phyloP scores from a whole-genome alignment of 768 basidiomycete genomes.

The Rhizopogon vesiculosus region DNA sequence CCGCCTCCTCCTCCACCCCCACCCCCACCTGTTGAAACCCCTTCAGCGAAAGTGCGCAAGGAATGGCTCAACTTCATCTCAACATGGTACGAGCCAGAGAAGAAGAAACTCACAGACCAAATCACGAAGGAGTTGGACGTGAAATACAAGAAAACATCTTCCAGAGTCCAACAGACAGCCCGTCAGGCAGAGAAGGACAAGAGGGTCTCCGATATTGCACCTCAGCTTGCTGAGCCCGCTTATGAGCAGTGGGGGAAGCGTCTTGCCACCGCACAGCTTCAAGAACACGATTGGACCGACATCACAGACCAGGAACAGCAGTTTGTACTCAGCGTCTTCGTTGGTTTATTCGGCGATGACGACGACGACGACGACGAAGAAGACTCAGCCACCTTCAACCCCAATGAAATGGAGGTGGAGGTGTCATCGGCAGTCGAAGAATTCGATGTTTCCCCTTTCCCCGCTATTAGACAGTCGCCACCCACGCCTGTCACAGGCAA shows the following conservation, averaged over 20 bases:
- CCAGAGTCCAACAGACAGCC: slow-evolving; percentile 21
- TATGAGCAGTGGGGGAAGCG: slow-evolving; percentile 30
- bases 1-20: slow-evolving; percentile 12
- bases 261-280: slow-evolving; percentile 22
- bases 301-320: slow-evolving; percentile 29
- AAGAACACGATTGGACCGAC: slow-evolving; percentile 26
- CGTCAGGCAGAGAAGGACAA: slow-evolving; percentile 25
- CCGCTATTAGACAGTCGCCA: not conserved
- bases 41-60: slow-evolving; percentile 22
- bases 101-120: slow-evolving; percentile 24
- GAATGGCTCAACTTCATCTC: slow-evolving; percentile 25
- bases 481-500: slow-evolving; percentile 2
- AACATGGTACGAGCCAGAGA: slow-evolving; percentile 26
- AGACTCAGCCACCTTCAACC: not conserved
- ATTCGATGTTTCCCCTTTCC: slow-evolving; percentile 2
- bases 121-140: slow-evolving; percentile 23
- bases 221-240: slow-evolving; percentile 23
- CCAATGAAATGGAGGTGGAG: not conserved
- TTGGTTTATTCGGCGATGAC: slow-evolving; percentile 21
- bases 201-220: slow-evolving; percentile 15
- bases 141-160: slow-evolving; percentile 25
- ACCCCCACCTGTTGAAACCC: slow-evolving; percentile 13
- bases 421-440: slow-evolving; percentile 15
- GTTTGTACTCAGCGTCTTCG: slow-evolving; percentile 23
- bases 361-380: slow-evolving; percentile 19